Base-by-base conservation (phyloP, 306 rosid genomes). In the Potentilla sterilis region DNA sequence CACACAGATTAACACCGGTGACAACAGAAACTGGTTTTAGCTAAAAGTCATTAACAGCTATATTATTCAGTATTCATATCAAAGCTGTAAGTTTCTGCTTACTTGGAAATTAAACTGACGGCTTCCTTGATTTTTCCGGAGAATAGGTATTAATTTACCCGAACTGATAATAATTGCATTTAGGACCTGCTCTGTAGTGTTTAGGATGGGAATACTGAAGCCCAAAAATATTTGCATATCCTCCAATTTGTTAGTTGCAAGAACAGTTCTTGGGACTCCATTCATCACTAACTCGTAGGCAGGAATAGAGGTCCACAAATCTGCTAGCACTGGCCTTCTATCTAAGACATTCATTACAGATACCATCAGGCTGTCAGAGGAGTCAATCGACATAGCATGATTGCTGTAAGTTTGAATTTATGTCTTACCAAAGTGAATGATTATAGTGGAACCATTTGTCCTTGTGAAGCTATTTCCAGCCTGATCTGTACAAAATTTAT, bases 271-370 rank as follows among this genome's bases (percentile, higher is more conserved):
- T 74, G 88, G 90, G 73, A 81, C 75, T 64, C 86, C 89, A 49
- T 83, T 74, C 34, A 88, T 81, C 78, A 79, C 76, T 83, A 90
- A 58, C 82, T 82, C 96, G 15, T 84, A 81, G 16, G 92, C 85
- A 66, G 92, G 86, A 81, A 88, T 88, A n/a, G 90, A 77, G 37
- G 96, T 83, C 96, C 96, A 90, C 43, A 90, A 81, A 72, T 90
- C 96, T 51, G 78, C 90, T 38, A 54, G 75, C 63, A 88, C 88
- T 22, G 89, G 88, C 55, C 96, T 85, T 85, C 90, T 86, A 83
- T 90, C 96, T 90, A 77, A 73, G 76, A 42, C 69, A 77, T 47
- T 47, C 61, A 79, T 71, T 28, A 62, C 46, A 77, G 46, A 79
- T 74, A 37, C 59, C 54, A 74, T 18, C 12, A 42, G 35, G 24